Evolutionary conservation across 164 flowering plant genomes (phyloP).

Genomic region (Protea cynaroides): DNA sequence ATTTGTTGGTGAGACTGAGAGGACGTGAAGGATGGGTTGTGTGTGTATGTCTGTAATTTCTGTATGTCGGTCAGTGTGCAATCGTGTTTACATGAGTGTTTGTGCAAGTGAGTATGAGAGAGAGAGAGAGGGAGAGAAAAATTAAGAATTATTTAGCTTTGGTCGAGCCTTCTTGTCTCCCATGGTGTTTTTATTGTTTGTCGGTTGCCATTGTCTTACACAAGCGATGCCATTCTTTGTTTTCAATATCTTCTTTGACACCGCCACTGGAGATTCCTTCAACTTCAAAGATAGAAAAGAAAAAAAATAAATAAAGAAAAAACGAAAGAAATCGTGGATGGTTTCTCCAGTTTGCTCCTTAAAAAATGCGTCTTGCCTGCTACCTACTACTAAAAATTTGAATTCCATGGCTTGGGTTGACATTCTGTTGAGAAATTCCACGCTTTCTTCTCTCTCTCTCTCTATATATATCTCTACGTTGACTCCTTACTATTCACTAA

Average conservation of each 20-base stretch:
- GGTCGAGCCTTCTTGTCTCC: slow-evolving; percentile 1
- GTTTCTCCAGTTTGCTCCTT: not conserved
- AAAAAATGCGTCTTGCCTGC: not conserved
- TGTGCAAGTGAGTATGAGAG: slow-evolving; percentile 1
- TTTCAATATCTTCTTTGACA: not conserved
- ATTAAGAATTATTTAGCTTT: not conserved
- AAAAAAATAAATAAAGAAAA: not conserved
- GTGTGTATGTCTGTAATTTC: not conserved
- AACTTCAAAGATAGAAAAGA: too few relatives aligned
- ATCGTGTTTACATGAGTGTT: not conserved
- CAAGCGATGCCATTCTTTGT: slow-evolving; percentile 1
- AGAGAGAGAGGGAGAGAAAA: slow-evolving; percentile 2
- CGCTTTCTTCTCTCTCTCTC: not conserved
- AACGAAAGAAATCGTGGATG: not conserved
- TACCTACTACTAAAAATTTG: not conserved
- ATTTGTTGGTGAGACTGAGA: not conserved
- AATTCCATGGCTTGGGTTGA: slow-evolving; percentile 11
- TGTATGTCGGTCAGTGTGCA: not conserved
- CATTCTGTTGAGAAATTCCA: slow-evolving; percentile 6
- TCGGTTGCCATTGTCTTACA: not conserved
- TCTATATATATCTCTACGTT: too few relatives aligned
- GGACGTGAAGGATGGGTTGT: not conserved
- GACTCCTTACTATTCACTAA: not conserved
- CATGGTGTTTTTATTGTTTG: slow-evolving; percentile 6
- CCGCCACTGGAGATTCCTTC: not conserved